Percentiles rank a stretch among this genome's conserved stretches.
Conservation (phyloP, 2,329 filamentous ascomycete species). For the Fusarium nematophilum region DNA sequence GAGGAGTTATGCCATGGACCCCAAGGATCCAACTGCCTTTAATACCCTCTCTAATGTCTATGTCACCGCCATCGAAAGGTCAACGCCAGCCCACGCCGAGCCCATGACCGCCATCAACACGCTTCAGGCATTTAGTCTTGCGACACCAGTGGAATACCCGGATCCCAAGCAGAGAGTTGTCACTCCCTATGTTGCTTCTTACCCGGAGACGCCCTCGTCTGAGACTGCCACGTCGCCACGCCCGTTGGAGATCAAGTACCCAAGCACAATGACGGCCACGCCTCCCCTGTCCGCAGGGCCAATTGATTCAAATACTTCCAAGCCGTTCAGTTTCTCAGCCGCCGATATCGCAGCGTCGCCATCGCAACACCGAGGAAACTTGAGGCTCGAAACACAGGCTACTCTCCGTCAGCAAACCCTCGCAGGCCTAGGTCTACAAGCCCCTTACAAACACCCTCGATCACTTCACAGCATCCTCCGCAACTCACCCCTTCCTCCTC, state of each 20-base stretch:
- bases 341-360: slow-evolving; percentile 45
- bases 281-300: slow-evolving; percentile 67
- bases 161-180: slow-evolving; percentile 50
- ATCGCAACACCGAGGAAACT: not conserved
- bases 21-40: slow-evolving; percentile 71
- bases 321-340: slow-evolving; percentile 60
- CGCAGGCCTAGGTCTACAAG: slow-evolving; percentile 41
- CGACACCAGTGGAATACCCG: slow-evolving; percentile 47
- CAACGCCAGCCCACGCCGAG: slow-evolving; percentile 60
- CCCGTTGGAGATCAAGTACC: slow-evolving; percentile 59
- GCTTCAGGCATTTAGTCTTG: slow-evolving; percentile 46
- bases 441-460: slow-evolving; percentile 69
- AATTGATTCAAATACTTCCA: slow-evolving; percentile 55
- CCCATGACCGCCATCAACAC: slow-evolving; percentile 63
- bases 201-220: slow-evolving; percentile 66
- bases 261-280: slow-evolving; percentile 69
- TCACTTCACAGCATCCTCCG: slow-evolving; percentile 72
- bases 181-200: slow-evolving; percentile 59
- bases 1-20: slow-evolving; percentile 56
- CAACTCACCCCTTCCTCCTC: slow-evolving; percentile 71
- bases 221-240: slow-evolving; percentile 62
- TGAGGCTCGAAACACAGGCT: slow-evolving; percentile 30
- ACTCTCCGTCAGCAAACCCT: slow-evolving; percentile 28
- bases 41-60: slow-evolving; percentile 76
- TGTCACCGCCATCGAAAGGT: slow-evolving; percentile 70